A percentile compares a stretch with the other conserved stretches of the same genome.
Conservation (phyloP, 139 green algal species). For the Chlorella sp. region DNA sequence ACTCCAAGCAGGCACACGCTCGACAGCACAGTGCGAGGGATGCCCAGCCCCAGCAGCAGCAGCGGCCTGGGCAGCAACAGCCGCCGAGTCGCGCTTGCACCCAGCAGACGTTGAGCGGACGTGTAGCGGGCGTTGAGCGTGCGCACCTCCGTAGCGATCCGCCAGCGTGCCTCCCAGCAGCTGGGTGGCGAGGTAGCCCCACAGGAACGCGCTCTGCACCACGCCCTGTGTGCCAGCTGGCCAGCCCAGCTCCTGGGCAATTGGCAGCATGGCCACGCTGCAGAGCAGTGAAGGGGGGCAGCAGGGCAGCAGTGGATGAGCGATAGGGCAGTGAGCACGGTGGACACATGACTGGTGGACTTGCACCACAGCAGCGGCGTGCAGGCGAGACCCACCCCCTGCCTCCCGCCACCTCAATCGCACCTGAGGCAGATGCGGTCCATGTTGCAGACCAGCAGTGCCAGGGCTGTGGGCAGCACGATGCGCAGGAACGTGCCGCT, state of each 20-base stretch:
- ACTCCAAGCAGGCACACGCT: too few relatives aligned
- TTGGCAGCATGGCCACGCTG: slow-evolving; percentile 92
- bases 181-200: slow-evolving; percentile 93
- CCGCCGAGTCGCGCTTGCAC: too few relatives aligned
- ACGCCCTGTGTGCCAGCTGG: slow-evolving; percentile 44
- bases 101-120: too few relatives aligned
- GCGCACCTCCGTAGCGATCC: slow-evolving; percentile 82
- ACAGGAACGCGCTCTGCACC: slow-evolving; percentile 94
- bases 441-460: slow-evolving; percentile 97
- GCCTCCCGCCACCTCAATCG: slow-evolving; percentile 64
- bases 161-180: slow-evolving; percentile 88
- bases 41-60: too few relatives aligned
- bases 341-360: too few relatives aligned
- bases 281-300: neutral
- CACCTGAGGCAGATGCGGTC: slow-evolving; percentile 96
- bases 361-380: too few relatives aligned
- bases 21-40: too few relatives aligned
- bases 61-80: neutral
- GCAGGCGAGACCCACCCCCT: neutral
- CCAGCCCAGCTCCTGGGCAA: slow-evolving; percentile 91
- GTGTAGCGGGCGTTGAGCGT: too few relatives aligned
- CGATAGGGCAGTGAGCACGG: too few relatives aligned
- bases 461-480: slow-evolving; percentile 74
- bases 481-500: slow-evolving; percentile 42
- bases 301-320: too few relatives aligned